Conservation (phyloP, 345 rosid species). For the Eucalyptus globulus region DNA sequence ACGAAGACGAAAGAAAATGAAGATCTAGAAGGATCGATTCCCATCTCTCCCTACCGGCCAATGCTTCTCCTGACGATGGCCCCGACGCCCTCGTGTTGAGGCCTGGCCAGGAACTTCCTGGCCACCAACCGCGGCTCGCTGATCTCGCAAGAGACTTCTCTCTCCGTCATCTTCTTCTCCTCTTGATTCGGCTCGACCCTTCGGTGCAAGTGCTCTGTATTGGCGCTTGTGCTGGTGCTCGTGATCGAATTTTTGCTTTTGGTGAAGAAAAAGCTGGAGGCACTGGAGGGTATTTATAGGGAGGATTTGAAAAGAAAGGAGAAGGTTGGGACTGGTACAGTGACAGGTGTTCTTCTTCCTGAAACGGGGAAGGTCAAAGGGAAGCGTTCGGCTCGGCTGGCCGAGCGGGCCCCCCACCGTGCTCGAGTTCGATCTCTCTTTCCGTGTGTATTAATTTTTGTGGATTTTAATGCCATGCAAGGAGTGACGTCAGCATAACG, state of each 20-base stretch:
- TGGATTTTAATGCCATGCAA: not conserved
- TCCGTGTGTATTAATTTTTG: too few species aligned
- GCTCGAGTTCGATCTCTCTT: not conserved
- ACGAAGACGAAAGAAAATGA: not conserved
- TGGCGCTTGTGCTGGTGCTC: too few species aligned
- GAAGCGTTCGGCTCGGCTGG: constrained; percentile 30
- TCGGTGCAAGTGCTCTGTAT: not conserved
- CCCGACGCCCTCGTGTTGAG: constrained; percentile 88
- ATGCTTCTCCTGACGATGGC: constrained; percentile 89
- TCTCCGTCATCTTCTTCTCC: not conserved
- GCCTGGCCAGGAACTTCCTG: constrained; percentile 73
- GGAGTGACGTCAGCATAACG: not conserved
- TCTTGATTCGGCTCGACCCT: not conserved
- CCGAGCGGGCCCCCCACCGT: constrained; percentile 19
- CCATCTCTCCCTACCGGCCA: constrained; percentile 41
- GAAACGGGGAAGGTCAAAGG: constrained; percentile 18
- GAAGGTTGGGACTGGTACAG: not conserved
- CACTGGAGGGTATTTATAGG: not conserved
- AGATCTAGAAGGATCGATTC: not conserved
- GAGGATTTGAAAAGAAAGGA: not conserved
- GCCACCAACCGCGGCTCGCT: constrained; percentile 40
- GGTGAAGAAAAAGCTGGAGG: not conserved
- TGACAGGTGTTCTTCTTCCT: not conserved
- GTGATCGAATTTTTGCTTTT: not conserved
- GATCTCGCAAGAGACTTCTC: not conserved